Conservation (phyloP, 495 filamentous ascomycete species). For the Hypomontagnella submonticulosa region DNA sequence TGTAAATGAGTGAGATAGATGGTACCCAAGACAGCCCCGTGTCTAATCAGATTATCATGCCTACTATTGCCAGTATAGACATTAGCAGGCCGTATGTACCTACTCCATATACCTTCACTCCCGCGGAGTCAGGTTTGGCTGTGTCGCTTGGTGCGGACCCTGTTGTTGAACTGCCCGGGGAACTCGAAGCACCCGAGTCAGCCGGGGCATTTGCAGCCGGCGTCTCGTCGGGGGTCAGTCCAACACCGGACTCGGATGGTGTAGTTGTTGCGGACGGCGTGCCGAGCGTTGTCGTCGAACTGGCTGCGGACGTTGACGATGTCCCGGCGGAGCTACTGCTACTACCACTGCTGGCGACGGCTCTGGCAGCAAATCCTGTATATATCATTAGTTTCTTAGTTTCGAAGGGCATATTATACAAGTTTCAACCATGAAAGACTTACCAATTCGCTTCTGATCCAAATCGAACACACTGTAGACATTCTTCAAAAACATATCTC, state of each 20-base stretch:
- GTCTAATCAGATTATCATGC: constrained; percentile 24
- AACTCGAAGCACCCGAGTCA: too few relatives aligned
- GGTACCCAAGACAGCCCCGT: constrained; percentile 4
- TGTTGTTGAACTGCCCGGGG: constrained; percentile 8
- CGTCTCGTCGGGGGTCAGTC: constrained; percentile 25
- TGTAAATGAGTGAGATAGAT: constrained; percentile 11
- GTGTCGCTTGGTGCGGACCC: constrained; percentile 21
- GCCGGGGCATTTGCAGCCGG: constrained; percentile 4
- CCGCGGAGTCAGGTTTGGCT: constrained; percentile 22
- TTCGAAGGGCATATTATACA: not conserved
- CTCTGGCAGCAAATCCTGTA: constrained; percentile 55
- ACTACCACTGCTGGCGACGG: constrained; percentile 22
- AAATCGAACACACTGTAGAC: constrained; percentile 89
- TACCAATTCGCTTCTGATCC: constrained; percentile 66
- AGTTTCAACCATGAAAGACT: constrained; percentile 25
- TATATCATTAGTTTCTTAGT: constrained; percentile 35
- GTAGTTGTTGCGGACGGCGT: constrained; percentile 28
- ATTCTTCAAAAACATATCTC: constrained; percentile 88
- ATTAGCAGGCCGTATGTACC: constrained; percentile 17
- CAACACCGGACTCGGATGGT: constrained; percentile 20
- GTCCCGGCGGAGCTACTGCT: constrained; percentile 18
- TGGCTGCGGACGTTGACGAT: constrained; percentile 17
- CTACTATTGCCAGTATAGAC: constrained; percentile 19
- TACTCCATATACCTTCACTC: constrained; percentile 20
- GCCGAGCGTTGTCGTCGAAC: constrained; percentile 25